These are phyloP conservation scores for Trifolium pratense DNA, from an alignment of 306 rosid species.

Conservation along the genomic window DNA sequence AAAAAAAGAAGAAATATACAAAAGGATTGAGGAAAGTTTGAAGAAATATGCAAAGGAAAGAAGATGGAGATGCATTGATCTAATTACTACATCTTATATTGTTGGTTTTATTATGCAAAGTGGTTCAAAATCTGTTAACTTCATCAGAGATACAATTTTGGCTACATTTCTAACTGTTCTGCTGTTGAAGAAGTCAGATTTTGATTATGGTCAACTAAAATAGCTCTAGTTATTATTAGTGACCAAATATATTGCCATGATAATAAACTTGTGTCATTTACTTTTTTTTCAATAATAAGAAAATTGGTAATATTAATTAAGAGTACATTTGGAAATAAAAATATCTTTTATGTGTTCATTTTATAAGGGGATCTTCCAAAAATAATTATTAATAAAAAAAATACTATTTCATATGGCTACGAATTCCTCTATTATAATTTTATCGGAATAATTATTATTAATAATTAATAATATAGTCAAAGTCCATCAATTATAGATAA, in stretches of 20 bases:
- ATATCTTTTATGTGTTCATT: no score
- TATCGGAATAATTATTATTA: no score
- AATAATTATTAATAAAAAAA: no score
- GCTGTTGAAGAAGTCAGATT: conserved; percentile 44
- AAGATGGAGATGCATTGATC: conserved; percentile 71
- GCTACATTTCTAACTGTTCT: conserved; percentile 38
- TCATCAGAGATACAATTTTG: conserved; percentile 58
- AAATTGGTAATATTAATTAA: no score
- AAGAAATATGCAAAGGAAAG: conserved; percentile 66
- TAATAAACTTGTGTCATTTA: background rate
- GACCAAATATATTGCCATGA: background rate
- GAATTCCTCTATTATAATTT: no score
- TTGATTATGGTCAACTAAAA: conserved; percentile 68
- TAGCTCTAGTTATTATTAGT: conserved; percentile 32
- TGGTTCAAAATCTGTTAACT: conserved; percentile 43
- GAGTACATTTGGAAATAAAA: no score
- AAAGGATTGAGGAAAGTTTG: conserved; percentile 58
- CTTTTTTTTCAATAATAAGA: background rate
- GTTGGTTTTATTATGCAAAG: conserved; percentile 54
- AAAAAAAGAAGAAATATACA: conserved; percentile 26
- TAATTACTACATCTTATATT: conserved; percentile 50
- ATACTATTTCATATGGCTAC: no score
- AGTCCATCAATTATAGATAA: no score
- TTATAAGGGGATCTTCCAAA: no score
- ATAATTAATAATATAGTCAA: no score